Evolutionary conservation across 305 asterid genomes (phyloP).

Genomic region (Withania somnifera): DNA sequence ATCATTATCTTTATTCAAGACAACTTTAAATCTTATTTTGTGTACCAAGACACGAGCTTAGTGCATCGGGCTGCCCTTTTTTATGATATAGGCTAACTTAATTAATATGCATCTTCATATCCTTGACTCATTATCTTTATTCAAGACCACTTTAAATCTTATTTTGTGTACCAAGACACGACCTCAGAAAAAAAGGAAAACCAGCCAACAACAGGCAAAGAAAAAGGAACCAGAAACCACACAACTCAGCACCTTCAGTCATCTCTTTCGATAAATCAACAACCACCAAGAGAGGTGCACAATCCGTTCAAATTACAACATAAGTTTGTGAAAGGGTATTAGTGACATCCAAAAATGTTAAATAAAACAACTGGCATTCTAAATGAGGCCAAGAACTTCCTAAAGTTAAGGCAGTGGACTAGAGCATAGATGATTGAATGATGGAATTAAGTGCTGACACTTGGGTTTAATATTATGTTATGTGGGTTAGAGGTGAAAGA

Average conservation of each 20-base stretch:
- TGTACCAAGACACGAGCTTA: neutral
- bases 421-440: neutral
- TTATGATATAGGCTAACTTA: too few relatives aligned
- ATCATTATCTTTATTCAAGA: neutral
- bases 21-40: neutral
- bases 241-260: neutral
- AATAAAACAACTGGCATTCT: neutral
- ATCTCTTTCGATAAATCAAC: neutral
- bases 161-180: neutral
- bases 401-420: neutral
- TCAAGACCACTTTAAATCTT: neutral
- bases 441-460: neutral
- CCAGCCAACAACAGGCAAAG: neutral
- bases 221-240: neutral
- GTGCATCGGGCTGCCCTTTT: too few relatives aligned
- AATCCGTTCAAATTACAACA: neutral
- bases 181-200: neutral
- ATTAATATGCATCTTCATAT: too few relatives aligned
- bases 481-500: neutral
- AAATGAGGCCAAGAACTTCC: neutral
- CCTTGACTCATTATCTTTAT: neutral
- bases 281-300: neutral
- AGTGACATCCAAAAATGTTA: neutral
- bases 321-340: neutral
- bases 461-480: neutral